Conservation (phyloP, 1,284 basidiomycete species). For the Fomitopsis palustris region DNA sequence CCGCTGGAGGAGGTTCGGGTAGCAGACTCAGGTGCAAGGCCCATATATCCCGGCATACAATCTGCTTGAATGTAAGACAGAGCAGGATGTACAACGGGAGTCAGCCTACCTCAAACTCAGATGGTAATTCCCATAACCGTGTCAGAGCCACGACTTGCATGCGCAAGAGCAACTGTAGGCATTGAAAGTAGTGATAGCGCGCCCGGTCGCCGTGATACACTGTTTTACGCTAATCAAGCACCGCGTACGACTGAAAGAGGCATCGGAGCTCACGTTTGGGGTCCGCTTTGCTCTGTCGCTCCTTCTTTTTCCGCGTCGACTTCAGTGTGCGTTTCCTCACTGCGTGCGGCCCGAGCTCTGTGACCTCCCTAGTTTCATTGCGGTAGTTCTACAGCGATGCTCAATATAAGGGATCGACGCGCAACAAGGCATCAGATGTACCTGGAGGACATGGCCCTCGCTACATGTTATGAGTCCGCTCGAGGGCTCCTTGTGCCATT, state of each 20-base stretch:
- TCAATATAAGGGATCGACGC: not conserved
- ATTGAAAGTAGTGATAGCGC: constrained; percentile 77
- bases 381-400: constrained; percentile 56
- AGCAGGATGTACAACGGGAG: constrained; percentile 38
- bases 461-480: constrained; percentile 71
- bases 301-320: constrained; percentile 47
- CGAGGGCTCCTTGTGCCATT: constrained; percentile 76
- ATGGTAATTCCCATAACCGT: constrained; percentile 67
- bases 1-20: constrained; percentile 55
- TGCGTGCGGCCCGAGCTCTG: constrained; percentile 53
- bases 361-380: constrained; percentile 63
- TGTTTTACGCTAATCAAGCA: constrained; percentile 32
- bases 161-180: constrained; percentile 74
- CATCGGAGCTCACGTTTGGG: constrained; percentile 44
- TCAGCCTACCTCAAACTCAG: constrained; percentile 69
- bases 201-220: constrained; percentile 80
- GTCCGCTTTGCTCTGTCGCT: constrained; percentile 46
- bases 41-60: constrained; percentile 81
- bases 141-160: constrained; percentile 68
- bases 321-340: constrained; percentile 63
- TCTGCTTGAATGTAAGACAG: constrained; percentile 36
- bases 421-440: constrained; percentile 24
- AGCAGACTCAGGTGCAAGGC: constrained; percentile 68
- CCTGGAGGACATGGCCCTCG: constrained; percentile 79
- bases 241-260: not conserved